These are phyloP conservation scores for Helianthus tuberosus DNA, from an alignment of 129 eudicot species.

Conservation along the genomic window DNA sequence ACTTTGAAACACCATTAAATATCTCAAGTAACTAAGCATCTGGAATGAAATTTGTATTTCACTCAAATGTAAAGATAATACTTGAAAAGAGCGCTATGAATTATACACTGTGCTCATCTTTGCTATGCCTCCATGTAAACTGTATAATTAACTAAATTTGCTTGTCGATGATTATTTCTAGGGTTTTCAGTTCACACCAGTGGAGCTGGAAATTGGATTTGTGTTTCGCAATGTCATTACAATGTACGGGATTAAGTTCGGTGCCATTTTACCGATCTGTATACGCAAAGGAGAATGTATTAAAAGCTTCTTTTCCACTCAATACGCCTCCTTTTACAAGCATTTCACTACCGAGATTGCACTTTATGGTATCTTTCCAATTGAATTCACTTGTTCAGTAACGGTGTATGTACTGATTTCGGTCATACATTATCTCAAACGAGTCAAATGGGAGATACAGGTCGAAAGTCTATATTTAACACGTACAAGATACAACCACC, in stretches of 20 bases:
- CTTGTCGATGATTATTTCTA: slow-evolving; percentile 1
- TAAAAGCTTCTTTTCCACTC: slow-evolving; percentile 14
- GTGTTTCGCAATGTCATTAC: slow-evolving; percentile 24
- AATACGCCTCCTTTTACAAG: slow-evolving; percentile 22
- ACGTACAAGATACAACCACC: slow-evolving; percentile 3
- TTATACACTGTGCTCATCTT: no score
- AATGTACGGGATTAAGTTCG: slow-evolving; percentile 27
- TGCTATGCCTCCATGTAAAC: not conserved
- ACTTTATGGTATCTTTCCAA: slow-evolving; percentile 17
- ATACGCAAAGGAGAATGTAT: slow-evolving; percentile 23
- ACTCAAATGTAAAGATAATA: no score
- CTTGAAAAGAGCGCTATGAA: no score
- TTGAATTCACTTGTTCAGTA: slow-evolving; percentile 6
- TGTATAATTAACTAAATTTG: not conserved
- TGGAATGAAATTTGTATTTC: no score
- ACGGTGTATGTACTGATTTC: not conserved
- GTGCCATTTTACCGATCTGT: slow-evolving; percentile 23
- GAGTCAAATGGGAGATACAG: not conserved
- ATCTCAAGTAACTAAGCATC: no score
- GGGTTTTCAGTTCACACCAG: not conserved
- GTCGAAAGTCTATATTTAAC: not conserved
- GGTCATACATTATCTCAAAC: not conserved
- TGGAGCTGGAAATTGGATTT: slow-evolving; percentile 20
- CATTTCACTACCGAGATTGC: slow-evolving; percentile 16
- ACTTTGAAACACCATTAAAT: no score